A percentile compares a stretch with the other conserved stretches of the same genome.
Conservation (phyloP, 2,329 filamentous ascomycete species). For the Fusarium stilboides region DNA sequence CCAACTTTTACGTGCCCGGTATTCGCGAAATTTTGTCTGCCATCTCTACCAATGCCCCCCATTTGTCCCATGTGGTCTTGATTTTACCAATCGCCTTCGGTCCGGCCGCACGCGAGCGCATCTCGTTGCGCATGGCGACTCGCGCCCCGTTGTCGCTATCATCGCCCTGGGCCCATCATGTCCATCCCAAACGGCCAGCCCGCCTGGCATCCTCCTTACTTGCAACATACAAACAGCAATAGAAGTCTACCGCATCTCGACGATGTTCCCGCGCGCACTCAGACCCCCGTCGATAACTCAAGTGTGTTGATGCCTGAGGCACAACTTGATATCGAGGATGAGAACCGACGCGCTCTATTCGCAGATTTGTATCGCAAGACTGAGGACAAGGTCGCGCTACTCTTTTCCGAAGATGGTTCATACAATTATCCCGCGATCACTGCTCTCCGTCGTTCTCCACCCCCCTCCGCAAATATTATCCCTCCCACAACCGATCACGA, state of each 20-base stretch:
- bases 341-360: constrained; percentile 81
- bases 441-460: constrained; percentile 63
- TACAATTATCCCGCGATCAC: constrained; percentile 69
- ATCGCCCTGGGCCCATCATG: constrained; percentile 71
- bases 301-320: constrained; percentile 72
- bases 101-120: constrained; percentile 67
- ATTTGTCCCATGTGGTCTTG: constrained; percentile 67
- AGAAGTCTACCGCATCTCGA: constrained; percentile 72
- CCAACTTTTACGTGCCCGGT: constrained; percentile 59
- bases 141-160: constrained; percentile 63
- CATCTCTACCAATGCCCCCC: constrained; percentile 70
- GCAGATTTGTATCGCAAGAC: constrained; percentile 82
- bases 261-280: constrained; percentile 69
- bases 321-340: constrained; percentile 74
- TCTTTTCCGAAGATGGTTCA: constrained; percentile 76
- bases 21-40: constrained; percentile 56
- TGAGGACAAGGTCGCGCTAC: constrained; percentile 80
- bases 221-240: constrained; percentile 63
- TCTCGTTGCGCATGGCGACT: constrained; percentile 70
- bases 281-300: constrained; percentile 66
- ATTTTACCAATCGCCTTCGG: constrained; percentile 61
- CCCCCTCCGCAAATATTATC: constrained; percentile 59
- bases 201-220: constrained; percentile 73
- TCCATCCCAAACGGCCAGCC: constrained; percentile 77
- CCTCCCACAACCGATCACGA: constrained; percentile 72